Conservation (phyloP, 106 monocot species). For the Acorus calamus region DNA sequence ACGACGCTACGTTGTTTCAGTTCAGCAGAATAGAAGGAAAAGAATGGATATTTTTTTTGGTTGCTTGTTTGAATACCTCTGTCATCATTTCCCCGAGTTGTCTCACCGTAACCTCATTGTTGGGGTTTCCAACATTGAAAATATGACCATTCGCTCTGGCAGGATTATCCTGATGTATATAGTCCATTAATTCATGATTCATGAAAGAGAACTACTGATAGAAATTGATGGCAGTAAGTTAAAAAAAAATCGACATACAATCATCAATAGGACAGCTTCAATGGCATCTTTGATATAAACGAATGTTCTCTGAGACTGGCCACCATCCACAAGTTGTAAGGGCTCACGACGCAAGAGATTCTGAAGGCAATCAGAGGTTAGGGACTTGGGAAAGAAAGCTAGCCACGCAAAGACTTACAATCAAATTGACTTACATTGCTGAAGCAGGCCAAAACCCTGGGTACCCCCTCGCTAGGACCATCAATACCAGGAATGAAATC, state of each 20-base stretch:
- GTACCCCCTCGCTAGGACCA: constrained; percentile 74
- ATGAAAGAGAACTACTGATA: not conserved
- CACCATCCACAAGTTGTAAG: constrained; percentile 68
- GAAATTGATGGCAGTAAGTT: not conserved
- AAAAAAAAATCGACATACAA: constrained; percentile 13
- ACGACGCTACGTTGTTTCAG: too few relatives aligned
- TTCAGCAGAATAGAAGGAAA: too few relatives aligned
- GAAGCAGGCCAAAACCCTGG: constrained; percentile 66
- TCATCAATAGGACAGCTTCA: constrained; percentile 69
- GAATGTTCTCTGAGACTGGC: constrained; percentile 64
- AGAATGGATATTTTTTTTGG: not conserved
- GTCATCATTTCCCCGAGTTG: constrained; percentile 69
- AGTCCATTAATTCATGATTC: not conserved
- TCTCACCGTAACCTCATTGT: constrained; percentile 64
- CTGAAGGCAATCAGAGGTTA: constrained; percentile 14
- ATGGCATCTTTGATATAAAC: constrained; percentile 80
- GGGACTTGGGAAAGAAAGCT: too few relatives aligned
- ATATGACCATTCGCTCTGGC: constrained; percentile 51
- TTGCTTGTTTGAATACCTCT: constrained; percentile 17
- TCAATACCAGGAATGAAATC: constrained; percentile 83
- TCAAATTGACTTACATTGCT: constrained; percentile 36
- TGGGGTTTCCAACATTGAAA: constrained; percentile 68
- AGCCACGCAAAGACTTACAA: too few relatives aligned
- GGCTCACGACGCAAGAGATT: constrained; percentile 51
- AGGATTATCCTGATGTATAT: constrained; percentile 48